Conservation (phyloP, 768 basidiomycete genomes). For the Russula sp. region DNA sequence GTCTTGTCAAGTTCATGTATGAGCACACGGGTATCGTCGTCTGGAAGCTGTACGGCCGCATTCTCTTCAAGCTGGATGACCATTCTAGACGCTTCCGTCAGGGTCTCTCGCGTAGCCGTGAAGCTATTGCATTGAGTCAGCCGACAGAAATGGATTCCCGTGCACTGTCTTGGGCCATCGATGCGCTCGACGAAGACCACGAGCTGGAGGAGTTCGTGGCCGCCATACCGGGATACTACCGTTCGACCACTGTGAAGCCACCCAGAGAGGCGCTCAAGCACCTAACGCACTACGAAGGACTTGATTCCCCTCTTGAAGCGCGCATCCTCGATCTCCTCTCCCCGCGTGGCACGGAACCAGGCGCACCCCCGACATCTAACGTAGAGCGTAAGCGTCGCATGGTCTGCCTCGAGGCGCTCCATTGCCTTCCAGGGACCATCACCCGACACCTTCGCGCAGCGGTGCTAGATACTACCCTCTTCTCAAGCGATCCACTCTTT, state of each 20-base stretch:
- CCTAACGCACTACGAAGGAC: conserved; percentile 14
- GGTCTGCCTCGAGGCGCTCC: conserved; percentile 17
- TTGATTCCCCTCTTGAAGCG: conserved; percentile 20
- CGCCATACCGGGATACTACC: conserved; percentile 24
- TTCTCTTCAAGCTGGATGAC: conserved; percentile 5
- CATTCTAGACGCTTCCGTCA: conserved; percentile 17
- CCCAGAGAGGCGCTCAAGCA: conserved; percentile 5
- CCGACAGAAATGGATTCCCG: conserved; percentile 20
- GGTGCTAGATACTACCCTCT: not conserved
- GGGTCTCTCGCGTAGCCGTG: conserved; percentile 15
- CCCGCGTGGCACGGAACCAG: conserved; percentile 7
- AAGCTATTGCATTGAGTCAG: conserved; percentile 13
- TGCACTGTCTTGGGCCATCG: conserved; percentile 16
- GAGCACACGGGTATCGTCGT: conserved; percentile 7
- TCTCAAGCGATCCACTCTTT: conserved; percentile 18
- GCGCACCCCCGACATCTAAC: not conserved
- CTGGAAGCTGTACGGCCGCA: conserved; percentile 14
- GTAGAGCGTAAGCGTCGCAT: conserved; percentile 14
- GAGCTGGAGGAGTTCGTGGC: conserved; percentile 19
- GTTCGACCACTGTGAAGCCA: conserved; percentile 10
- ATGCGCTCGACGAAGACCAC: conserved; percentile 22
- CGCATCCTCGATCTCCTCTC: conserved; percentile 23
- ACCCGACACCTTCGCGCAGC: conserved; percentile 9
- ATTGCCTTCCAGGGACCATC: conserved; percentile 15
- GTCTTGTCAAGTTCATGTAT: conserved; percentile 15